Percentiles rank a stretch among this genome's conserved stretches.
These are phyloP conservation scores for Trypanosoma theileri DNA, from an alignment of 208 protist genomes.

Conservation along the genomic window DNA sequence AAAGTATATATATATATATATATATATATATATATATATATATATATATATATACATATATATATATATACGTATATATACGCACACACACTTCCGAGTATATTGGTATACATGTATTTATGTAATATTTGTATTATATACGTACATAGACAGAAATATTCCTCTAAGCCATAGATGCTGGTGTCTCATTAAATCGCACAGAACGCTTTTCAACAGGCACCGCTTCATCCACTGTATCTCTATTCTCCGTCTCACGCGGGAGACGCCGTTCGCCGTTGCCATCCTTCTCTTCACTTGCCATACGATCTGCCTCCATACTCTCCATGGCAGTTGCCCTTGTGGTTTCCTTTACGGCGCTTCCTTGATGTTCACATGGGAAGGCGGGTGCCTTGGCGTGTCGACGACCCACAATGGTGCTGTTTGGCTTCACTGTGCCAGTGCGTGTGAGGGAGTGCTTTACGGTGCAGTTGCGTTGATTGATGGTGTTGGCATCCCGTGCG, in stretches of 20 bases:
- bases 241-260: neutral
- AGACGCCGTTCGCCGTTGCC: neutral
- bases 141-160: neutral
- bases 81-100: neutral
- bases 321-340: neutral
- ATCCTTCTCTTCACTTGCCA: neutral
- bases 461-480: slow-evolving; percentile 74
- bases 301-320: neutral
- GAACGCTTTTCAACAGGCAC: neutral
- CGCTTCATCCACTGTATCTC: too few species aligned
- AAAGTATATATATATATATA: slow-evolving; percentile 12
- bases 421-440: slow-evolving; percentile 53
- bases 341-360: neutral
- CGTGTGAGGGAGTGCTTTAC: slow-evolving; percentile 53
- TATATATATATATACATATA: slow-evolving; percentile 15
- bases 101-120: slow-evolving; percentile 19
- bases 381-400: slow-evolving; percentile 58
- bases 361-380: slow-evolving; percentile 42
- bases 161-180: neutral
- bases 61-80: neutral
- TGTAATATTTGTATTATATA: slow-evolving; percentile 5
- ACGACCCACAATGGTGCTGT: slow-evolving; percentile 68
- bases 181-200: neutral
- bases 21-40: slow-evolving; percentile 18
- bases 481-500: slow-evolving; percentile 39